These are phyloP conservation scores for Terfezia boudieri DNA, from an alignment of 495 filamentous ascomycete genomes.

Conservation along the genomic window DNA sequence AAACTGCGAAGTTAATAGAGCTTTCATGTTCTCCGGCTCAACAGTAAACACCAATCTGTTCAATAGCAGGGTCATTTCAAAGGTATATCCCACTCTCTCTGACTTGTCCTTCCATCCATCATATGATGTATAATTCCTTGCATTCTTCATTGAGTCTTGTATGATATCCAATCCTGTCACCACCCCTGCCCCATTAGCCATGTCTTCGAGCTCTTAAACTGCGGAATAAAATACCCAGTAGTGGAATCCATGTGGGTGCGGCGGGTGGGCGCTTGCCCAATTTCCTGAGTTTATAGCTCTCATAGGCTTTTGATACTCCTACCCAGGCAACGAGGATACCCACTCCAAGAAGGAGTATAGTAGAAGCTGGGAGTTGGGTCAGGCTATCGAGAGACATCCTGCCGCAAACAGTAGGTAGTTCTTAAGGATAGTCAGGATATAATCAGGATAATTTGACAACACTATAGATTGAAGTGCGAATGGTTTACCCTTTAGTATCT, in stretches of 20 bases:
- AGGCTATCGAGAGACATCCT: too few relatives aligned
- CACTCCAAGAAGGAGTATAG: too few relatives aligned
- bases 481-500: too few relatives aligned
- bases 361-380: too few relatives aligned
- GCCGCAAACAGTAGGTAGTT: too few relatives aligned
- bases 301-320: not conserved
- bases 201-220: not conserved
- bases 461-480: too few relatives aligned
- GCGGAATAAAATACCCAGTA: not conserved
- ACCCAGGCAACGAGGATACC: too few relatives aligned
- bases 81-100: slow-evolving; percentile 27
- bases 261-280: not conserved
- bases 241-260: not conserved
- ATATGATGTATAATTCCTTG: slow-evolving; percentile 30
- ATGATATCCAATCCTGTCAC: slow-evolving; percentile 41
- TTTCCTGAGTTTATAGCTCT: not conserved
- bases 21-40: slow-evolving; percentile 46
- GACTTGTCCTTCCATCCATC: slow-evolving; percentile 38
- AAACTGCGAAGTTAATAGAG: slow-evolving; percentile 61
- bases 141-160: slow-evolving; percentile 26
- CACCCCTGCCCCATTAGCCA: not conserved
- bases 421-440: too few relatives aligned
- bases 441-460: too few relatives aligned
- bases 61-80: slow-evolving; percentile 34
- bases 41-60: slow-evolving; percentile 40